phyloP scores from a whole-genome alignment of 31 red algal species.

The Asparagopsis taxiformis region DNA sequence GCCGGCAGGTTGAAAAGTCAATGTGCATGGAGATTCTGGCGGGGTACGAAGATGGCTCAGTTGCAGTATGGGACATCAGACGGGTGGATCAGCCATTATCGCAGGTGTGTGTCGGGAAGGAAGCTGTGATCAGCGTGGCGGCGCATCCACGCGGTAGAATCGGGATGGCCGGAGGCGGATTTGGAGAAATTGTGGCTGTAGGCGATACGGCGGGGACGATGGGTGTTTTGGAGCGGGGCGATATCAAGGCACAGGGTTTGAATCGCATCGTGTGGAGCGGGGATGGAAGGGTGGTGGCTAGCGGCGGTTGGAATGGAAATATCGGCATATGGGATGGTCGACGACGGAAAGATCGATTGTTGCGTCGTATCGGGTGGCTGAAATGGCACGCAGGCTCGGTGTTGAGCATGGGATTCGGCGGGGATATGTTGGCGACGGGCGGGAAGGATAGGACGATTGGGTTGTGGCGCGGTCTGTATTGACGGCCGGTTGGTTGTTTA shows the following conservation, averaged over 20 bases:
- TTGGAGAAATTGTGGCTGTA: slow-evolving; percentile 14
- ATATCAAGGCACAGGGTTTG: background rate
- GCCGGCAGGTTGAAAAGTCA: too few relatives aligned
- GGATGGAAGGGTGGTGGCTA: slow-evolving; percentile 4
- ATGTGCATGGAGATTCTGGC: too few relatives aligned
- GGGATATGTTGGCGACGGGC: slow-evolving; percentile 4
- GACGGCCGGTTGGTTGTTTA: background rate
- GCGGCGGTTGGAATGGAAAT: slow-evolving; percentile 10
- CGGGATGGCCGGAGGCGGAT: slow-evolving; percentile 1
- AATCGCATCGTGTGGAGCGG: background rate
- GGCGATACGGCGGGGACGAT: background rate
- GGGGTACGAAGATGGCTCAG: slow-evolving; percentile 12
- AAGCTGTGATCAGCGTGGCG: too few relatives aligned
- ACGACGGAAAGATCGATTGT: background rate
- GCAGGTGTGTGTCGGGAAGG: too few relatives aligned
- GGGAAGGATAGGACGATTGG: background rate
- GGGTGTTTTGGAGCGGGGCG: background rate
- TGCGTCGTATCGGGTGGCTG: background rate
- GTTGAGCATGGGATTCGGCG: background rate
- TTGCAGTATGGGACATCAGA: slow-evolving; percentile 17
- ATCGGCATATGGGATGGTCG: slow-evolving; percentile 10
- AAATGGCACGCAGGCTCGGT: slow-evolving; percentile 5
- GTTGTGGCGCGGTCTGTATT: slow-evolving; percentile 3
- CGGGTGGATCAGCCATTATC: slow-evolving; percentile 2
- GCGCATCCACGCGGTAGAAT: too few relatives aligned